Base-by-base conservation (phyloP, 768 basidiomycete genomes). In the Kwoniella sp. region DNA sequence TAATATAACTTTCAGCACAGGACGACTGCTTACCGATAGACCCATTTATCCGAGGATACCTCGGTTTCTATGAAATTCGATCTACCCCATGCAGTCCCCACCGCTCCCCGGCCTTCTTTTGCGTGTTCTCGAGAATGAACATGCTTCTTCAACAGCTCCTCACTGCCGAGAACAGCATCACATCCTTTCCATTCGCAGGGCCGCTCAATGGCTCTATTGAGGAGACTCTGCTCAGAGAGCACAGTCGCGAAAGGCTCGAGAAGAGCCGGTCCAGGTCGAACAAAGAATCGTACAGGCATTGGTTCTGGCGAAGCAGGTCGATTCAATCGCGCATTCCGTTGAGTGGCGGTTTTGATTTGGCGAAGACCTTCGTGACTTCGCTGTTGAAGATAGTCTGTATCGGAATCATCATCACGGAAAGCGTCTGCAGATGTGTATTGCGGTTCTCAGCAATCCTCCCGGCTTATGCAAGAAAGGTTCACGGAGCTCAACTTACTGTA, bases 401-500 rank as follows among this genome's bases (percentile, higher is more conserved):
- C 71, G 15, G 68, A 70, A 48, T 66, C 67, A 36, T 73, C 71
- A 54, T 73, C 69, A 22, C 71, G 63, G 59, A 70, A 70, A 8
- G 65, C 44, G 24, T 73, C 71, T 70, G 29, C 3, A 22, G n/a
- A n/a, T n/a, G n/a, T n/a, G n/a, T n/a, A n/a, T n/a, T n/a, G n/a
- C n/a, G n/a, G n/a, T n/a, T n/a, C n/a, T n/a, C n/a, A n/a, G n/a
- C n/a, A n/a, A n/a, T n/a, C n/a, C n/a, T n/a, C n/a, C n/a, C n/a
- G n/a, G n/a, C n/a, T n/a, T n/a, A n/a, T n/a, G n/a, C n/a, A n/a
- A n/a, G n/a, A n/a, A n/a, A n/a, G n/a, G n/a, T n/a, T n/a, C n/a
- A n/a, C n/a, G n/a, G n/a, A n/a, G n/a, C n/a, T n/a, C n/a, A n/a
- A 68, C 69, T 58, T 40, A 73, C 69, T 63, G 52, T 73, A 73